Evolutionary conservation across 768 basidiomycete genomes (phyloP).

Genomic region (Leccinum sublutescens): DNA sequence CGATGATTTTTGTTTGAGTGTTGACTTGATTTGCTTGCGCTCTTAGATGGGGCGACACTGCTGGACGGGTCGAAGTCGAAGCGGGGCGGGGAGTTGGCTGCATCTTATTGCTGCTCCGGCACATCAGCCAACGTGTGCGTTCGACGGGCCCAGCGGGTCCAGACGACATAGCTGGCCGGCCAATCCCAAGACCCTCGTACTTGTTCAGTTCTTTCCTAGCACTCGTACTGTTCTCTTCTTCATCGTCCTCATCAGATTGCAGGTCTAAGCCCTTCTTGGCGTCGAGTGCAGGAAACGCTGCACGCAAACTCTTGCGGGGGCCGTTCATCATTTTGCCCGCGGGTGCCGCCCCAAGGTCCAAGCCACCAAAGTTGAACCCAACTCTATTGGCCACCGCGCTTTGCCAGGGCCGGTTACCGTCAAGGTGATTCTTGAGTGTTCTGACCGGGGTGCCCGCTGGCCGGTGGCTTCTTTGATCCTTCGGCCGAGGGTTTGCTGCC

Average conservation of each 20-base stretch:
- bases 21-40: constrained; percentile 51
- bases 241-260: constrained; percentile 62
- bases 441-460: constrained; percentile 88
- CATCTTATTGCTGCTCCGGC: constrained; percentile 66
- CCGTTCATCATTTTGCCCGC: constrained; percentile 45
- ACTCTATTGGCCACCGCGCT: constrained; percentile 74
- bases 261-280: constrained; percentile 26
- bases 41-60: constrained; percentile 54
- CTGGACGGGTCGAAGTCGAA: constrained; percentile 58
- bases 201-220: constrained; percentile 46
- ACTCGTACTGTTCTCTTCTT: constrained; percentile 63
- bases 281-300: constrained; percentile 55
- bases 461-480: too few relatives aligned
- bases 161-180: constrained; percentile 44
- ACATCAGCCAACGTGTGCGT: constrained; percentile 61
- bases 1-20: constrained; percentile 76
- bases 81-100: constrained; percentile 56
- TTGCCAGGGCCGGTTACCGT: constrained; percentile 70
- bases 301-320: constrained; percentile 71
- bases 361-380: constrained; percentile 45
- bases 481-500: too few relatives aligned
- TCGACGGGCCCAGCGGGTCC: constrained; percentile 35
- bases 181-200: constrained; percentile 67
- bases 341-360: constrained; percentile 37
- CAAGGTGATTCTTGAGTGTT: constrained; percentile 58